A percentile compares a stretch with the other conserved stretches of the same genome.
Evolutionary conservation across 2,329 filamentous ascomycete species (phyloP).

Genomic region (Trichoderma sp.): DNA sequence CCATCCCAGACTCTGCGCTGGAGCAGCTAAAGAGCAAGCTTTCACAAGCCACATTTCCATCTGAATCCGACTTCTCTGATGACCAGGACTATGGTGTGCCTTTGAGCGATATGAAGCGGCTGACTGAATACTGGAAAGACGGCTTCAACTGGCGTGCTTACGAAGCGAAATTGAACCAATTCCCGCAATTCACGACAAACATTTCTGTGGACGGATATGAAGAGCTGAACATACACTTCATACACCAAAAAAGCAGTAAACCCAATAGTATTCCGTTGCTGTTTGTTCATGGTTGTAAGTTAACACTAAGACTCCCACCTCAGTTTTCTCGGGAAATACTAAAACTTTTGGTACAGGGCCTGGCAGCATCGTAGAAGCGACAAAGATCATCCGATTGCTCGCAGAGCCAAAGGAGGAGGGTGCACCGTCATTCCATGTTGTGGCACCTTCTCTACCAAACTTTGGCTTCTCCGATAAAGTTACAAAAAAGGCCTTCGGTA

Average conservation of each 20-base stretch:
- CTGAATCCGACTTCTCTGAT: conserved; percentile 33
- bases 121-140: conserved; percentile 37
- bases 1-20: conserved; percentile 33
- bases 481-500: conserved; percentile 31
- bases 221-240: conserved; percentile 59
- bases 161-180: conserved; percentile 55
- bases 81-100: conserved; percentile 34
- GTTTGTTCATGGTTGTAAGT: conserved; percentile 62
- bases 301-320: too few species aligned
- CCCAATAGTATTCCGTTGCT: conserved; percentile 59
- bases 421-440: conserved; percentile 49
- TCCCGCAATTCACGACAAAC: conserved; percentile 55
- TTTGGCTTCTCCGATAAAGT: conserved; percentile 40
- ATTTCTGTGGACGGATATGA: conserved; percentile 57
- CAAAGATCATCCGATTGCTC: conserved; percentile 56
- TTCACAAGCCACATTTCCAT: conserved; percentile 29
- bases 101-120: conserved; percentile 33
- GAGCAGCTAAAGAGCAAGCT: conserved; percentile 33
- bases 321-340: neutral
- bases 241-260: conserved; percentile 53
- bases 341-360: conserved; percentile 44
- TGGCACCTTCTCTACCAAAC: conserved; percentile 57
- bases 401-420: conserved; percentile 29
- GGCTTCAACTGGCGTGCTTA: conserved; percentile 62
- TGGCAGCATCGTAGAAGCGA: conserved; percentile 64